Evolutionary conservation across 768 basidiomycete genomes (phyloP), one percentile per base, ranked within the genome.

Genomic region (Baorangia bicolor): DNA sequence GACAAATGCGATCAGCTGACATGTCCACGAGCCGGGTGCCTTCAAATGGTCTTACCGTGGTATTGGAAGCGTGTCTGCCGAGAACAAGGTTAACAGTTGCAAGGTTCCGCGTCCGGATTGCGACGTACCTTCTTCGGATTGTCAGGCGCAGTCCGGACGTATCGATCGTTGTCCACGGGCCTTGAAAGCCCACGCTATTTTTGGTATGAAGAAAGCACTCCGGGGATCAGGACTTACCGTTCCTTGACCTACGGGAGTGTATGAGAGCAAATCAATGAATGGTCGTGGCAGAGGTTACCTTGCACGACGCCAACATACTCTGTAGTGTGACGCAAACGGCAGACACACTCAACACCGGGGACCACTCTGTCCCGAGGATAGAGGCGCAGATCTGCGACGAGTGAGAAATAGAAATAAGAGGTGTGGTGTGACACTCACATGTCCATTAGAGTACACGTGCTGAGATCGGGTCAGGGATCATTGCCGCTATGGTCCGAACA

Each of bases 281-380:
- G 28, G 28, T 34, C 28, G 28, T 14, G 16, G 16, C 42, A 35
- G n/a, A 43, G 55, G 60, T 43, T 58, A 89, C 92, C 85, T 91
- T 94, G 83, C 90, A 92, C 8, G 89, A 92, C 23, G 91, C 93
- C 54, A 95, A 79, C 93, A 95, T 95, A 64, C 89, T 91, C 74
- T 94, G 93, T 44, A 95, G 73, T 4, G 92, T 94, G 18, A 93
- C 82, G 64, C 90, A 93, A 40, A 94, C 84, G 3, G 90, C 81
- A 27, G 86, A 78, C 21, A 91, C 90, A 57, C 87, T 91, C 59
- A 93, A 73, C n/a, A 92, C 90, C 0, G 91, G 92, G 11, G 89
- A 91, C 92, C 92, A 94, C 60, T 93, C 92, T 62, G 81, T 88
- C 27, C 91, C 93, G 9, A 95, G 82, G 53, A 95, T 93, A 14